Evolutionary conservation across 345 rosid genomes (phyloP).

Genomic region (Pistacia atlantica): DNA sequence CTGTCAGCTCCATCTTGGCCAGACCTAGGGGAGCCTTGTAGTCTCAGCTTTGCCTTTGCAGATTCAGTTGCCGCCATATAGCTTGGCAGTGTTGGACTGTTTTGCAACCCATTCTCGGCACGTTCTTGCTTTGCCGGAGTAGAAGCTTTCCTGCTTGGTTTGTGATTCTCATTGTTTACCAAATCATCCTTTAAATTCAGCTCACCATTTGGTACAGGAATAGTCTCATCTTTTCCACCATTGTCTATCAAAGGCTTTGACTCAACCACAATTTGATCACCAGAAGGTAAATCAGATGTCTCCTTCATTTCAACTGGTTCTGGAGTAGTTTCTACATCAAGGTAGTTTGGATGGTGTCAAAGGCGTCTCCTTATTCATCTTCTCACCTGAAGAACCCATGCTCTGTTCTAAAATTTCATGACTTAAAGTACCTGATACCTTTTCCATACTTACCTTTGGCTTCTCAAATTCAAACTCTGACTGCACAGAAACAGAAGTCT

Average conservation of each 20-base stretch:
- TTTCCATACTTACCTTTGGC: constrained; percentile 54
- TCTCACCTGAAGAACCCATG: constrained; percentile 26
- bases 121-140: constrained; percentile 52
- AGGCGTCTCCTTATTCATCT: constrained; percentile 29
- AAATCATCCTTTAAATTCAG: constrained; percentile 45
- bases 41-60: constrained; percentile 87
- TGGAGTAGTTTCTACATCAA: constrained; percentile 33
- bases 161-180: constrained; percentile 47
- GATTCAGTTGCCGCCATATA: constrained; percentile 94
- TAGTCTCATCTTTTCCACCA: constrained; percentile 39
- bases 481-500: constrained; percentile 55
- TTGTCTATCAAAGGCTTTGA: constrained; percentile 39
- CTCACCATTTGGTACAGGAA: constrained; percentile 47
- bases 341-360: constrained; percentile 24
- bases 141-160: constrained; percentile 53
- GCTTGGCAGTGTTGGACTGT: constrained; percentile 73
- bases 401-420: constrained; percentile 37
- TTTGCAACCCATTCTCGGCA: constrained; percentile 65
- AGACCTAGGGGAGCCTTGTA: constrained; percentile 71
- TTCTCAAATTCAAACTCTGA: constrained; percentile 56
- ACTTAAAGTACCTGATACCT: constrained; percentile 34
- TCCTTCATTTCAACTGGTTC: constrained; percentile 45
- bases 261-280: constrained; percentile 38
- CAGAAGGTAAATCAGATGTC: constrained; percentile 33
- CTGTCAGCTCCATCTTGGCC: constrained; percentile 66